Evolutionary conservation across 2,329 filamentous ascomycete species (phyloP).

Genomic region (Chaetomium sp.): DNA sequence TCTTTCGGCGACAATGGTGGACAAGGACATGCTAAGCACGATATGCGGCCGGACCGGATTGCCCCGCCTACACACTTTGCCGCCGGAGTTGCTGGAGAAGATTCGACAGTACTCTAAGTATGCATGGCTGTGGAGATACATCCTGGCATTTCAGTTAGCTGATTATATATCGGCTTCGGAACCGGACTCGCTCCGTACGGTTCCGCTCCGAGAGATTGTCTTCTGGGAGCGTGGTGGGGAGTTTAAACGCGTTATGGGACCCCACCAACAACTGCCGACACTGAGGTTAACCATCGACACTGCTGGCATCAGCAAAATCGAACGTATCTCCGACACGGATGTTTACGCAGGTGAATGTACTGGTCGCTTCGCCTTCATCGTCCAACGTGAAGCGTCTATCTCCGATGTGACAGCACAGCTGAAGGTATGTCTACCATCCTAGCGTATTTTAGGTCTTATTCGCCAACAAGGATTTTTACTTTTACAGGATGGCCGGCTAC

Average conservation of each 20-base stretch:
- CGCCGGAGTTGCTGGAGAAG: slow-evolving; percentile 1
- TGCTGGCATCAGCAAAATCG: background rate
- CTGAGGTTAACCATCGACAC: background rate
- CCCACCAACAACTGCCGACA: background rate
- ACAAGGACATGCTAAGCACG: background rate
- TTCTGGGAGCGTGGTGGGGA: background rate
- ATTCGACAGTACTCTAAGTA: background rate
- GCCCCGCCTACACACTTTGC: background rate
- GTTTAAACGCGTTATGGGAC: background rate
- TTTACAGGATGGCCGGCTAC: background rate
- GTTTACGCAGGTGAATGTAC: slow-evolving; percentile 3
- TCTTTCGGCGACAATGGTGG: background rate
- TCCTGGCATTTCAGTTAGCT: background rate
- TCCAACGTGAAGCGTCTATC: background rate
- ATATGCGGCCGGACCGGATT: background rate
- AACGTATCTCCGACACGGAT: background rate
- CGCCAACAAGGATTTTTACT: background rate
- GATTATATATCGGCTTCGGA: background rate
- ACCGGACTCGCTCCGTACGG: background rate
- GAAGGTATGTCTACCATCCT: background rate
- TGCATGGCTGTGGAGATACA: background rate
- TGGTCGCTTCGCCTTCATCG: slow-evolving; percentile 1
- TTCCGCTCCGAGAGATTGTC: background rate
- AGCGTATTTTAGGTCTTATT: background rate
- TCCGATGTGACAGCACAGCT: background rate